Conservation (phyloP, 2,329 filamentous ascomycete genomes). For the Scolecobasidium constrictum region DNA sequence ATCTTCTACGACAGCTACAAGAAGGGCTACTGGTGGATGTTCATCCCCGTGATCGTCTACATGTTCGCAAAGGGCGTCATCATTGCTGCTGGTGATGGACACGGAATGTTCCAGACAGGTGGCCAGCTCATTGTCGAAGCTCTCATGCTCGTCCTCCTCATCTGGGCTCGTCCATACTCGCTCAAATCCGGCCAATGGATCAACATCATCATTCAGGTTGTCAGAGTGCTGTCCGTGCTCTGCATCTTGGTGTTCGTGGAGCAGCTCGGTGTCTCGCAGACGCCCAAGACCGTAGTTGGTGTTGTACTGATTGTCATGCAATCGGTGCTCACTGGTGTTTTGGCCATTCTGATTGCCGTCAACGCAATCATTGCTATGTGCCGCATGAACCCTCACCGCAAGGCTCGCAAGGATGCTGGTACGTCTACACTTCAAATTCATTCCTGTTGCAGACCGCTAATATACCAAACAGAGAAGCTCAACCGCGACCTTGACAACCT, state of each 20-base stretch:
- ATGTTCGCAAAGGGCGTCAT: conserved; percentile 81
- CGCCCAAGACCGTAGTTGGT: conserved; percentile 87
- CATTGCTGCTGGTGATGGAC: conserved; percentile 73
- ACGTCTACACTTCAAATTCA: conserved; percentile 31
- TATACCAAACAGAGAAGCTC: conserved; percentile 52
- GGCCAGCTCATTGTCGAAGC: conserved; percentile 74
- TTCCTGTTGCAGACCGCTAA: conserved; percentile 17
- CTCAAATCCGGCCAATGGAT: conserved; percentile 82
- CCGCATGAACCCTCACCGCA: conserved; percentile 82
- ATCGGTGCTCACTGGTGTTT: conserved; percentile 65
- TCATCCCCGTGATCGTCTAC: conserved; percentile 81
- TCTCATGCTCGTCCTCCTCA: conserved; percentile 64
- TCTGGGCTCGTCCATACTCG: conserved; percentile 81
- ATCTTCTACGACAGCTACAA: conserved; percentile 96
- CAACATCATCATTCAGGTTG: conserved; percentile 83
- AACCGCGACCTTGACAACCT: conserved; percentile 69
- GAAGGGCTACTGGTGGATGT: conserved; percentile 94
- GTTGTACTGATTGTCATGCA: conserved; percentile 92
- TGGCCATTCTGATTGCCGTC: conserved; percentile 79
- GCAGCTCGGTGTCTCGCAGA: conserved; percentile 78
- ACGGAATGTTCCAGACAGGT: conserved; percentile 71
- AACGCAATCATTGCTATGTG: conserved; percentile 77
- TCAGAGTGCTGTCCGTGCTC: conserved; percentile 76
- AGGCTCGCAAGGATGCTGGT: conserved; percentile 82
- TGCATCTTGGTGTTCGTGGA: conserved; percentile 92